phyloP scores from a whole-genome alignment of 352 stramenopile species.

The Saprolegnia parasitica region DNA sequence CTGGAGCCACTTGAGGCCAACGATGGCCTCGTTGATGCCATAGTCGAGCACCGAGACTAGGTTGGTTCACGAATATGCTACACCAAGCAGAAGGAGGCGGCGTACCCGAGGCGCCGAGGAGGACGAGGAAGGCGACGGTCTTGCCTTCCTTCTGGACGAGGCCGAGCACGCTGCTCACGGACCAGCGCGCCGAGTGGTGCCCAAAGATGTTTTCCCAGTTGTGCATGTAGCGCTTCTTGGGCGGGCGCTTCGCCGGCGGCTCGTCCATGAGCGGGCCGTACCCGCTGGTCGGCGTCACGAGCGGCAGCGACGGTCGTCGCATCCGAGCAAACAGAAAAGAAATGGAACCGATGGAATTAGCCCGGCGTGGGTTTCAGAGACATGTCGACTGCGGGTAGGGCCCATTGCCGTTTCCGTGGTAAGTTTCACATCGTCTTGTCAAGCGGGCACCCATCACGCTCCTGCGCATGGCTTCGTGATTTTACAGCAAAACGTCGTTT shows the following conservation, averaged over 20 bases:
- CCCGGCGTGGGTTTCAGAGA: no score
- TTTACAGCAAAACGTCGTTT: no score
- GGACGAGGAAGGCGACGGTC: conserved; percentile 45
- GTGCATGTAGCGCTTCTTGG: conserved; percentile 42
- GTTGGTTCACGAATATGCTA: neutral
- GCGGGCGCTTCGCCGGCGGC: neutral
- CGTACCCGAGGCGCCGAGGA: conserved; percentile 49
- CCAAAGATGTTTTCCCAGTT: conserved; percentile 45
- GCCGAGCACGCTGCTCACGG: conserved; percentile 37
- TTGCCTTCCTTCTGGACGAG: conserved; percentile 51
- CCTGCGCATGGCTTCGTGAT: no score
- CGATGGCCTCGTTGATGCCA: conserved; percentile 37
- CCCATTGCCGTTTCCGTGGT: no score
- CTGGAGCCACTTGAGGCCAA: conserved; percentile 30
- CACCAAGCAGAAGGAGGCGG: neutral
- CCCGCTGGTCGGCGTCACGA: neutral
- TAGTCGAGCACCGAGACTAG: conserved; percentile 54
- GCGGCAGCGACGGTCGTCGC: neutral
- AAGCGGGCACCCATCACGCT: no score
- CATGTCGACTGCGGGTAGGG: no score
- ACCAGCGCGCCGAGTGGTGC: conserved; percentile 36
- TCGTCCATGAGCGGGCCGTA: neutral
- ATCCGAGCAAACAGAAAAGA: neutral
- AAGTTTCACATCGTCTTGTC: no score
- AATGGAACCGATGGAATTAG: no score